phyloP scores from a whole-genome alignment of 495 filamentous ascomycete genomes.

The Aspergillus ostianus region DNA sequence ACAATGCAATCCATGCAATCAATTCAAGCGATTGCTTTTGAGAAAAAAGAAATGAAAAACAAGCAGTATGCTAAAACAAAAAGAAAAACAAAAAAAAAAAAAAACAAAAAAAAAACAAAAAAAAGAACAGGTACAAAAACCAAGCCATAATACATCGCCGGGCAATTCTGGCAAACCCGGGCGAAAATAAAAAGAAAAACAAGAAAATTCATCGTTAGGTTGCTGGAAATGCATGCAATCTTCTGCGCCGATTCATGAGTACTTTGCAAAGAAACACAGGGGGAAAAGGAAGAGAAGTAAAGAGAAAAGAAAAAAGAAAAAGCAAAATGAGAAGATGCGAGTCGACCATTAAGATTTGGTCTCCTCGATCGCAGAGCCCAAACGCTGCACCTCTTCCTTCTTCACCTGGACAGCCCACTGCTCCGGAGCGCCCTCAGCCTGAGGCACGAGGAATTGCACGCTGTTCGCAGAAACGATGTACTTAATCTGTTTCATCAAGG shows the following conservation, averaged over 20 bases:
- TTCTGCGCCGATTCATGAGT: neutral
- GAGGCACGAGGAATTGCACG: slow-evolving; percentile 55
- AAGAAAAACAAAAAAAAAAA: too few species aligned
- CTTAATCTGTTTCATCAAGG: slow-evolving; percentile 53
- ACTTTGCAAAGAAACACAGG: neutral
- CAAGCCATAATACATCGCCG: neutral
- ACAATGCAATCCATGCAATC: neutral
- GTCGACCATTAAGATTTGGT: slow-evolving; percentile 16
- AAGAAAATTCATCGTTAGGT: neutral
- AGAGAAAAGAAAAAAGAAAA: neutral
- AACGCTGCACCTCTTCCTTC: slow-evolving; percentile 33
- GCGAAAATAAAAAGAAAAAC: neutral
- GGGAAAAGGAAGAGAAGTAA: neutral
- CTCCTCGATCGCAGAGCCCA: slow-evolving; percentile 21
- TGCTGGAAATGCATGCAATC: neutral
- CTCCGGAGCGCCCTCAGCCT: slow-evolving; percentile 51
- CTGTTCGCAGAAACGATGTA: slow-evolving; percentile 57
- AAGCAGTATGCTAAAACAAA: too few species aligned
- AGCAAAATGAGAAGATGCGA: neutral
- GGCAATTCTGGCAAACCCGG: neutral
- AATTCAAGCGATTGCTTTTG: too few species aligned
- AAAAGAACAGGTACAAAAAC: neutral
- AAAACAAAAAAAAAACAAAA: too few species aligned
- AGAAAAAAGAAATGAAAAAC: too few species aligned
- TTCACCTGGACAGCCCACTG: slow-evolving; percentile 67